Conservation (phyloP, 2,329 filamentous ascomycete species). For the Neonectria punicea region DNA sequence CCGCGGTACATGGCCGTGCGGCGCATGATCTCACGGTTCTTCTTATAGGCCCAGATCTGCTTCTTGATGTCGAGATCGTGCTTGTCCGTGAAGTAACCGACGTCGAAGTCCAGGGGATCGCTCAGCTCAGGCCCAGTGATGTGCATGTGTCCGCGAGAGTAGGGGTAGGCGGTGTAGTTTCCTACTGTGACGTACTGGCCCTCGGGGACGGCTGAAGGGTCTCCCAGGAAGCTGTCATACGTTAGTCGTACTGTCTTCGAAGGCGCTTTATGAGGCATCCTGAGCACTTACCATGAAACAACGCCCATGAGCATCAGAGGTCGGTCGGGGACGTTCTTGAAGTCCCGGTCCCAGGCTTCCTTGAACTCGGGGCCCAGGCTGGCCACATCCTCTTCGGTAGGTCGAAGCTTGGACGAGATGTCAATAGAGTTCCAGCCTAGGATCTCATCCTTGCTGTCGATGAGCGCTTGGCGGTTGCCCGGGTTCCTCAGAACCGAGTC, state of each 20-base stretch:
- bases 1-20: slow-evolving; percentile 65
- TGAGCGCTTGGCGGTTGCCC: slow-evolving; percentile 55
- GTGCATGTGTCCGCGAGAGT: slow-evolving; percentile 70
- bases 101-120: slow-evolving; percentile 64
- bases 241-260: slow-evolving; percentile 26
- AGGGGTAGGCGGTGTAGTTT: slow-evolving; percentile 56
- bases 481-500: slow-evolving; percentile 63
- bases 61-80: slow-evolving; percentile 69
- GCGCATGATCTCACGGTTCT: slow-evolving; percentile 68
- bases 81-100: slow-evolving; percentile 65
- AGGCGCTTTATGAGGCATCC: not conserved
- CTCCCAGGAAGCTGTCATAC: slow-evolving; percentile 50
- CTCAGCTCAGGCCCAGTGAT: slow-evolving; percentile 58
- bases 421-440: slow-evolving; percentile 70
- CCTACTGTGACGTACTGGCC: slow-evolving; percentile 64
- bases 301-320: slow-evolving; percentile 58
- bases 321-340: slow-evolving; percentile 53
- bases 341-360: slow-evolving; percentile 66
- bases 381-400: slow-evolving; percentile 61
- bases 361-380: slow-evolving; percentile 64
- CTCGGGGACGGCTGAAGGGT: slow-evolving; percentile 49
- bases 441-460: slow-evolving; percentile 58
- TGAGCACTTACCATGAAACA: slow-evolving; percentile 39
- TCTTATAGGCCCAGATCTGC: slow-evolving; percentile 73
- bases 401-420: slow-evolving; percentile 65